Conservation (phyloP, 139 green algal species). For the Chlorella sp. region DNA sequence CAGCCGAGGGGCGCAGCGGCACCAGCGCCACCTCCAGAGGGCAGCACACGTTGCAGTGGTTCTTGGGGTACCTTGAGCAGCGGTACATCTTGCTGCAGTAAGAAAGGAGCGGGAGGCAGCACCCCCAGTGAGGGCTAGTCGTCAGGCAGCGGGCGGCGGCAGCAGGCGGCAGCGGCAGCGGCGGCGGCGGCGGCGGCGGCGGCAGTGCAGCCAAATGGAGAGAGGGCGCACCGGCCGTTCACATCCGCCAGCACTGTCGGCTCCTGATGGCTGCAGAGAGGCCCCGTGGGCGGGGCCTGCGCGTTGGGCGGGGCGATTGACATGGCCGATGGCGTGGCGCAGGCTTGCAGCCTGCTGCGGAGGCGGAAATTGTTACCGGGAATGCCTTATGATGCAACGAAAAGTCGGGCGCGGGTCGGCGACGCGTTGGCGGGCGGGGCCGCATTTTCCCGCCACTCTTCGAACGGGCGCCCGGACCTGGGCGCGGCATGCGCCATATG, state of each 20-base stretch:
- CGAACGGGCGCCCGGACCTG: too few relatives aligned
- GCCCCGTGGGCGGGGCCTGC: not conserved
- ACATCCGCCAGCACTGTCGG: not conserved
- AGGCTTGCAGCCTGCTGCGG: not conserved
- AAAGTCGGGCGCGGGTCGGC: too few relatives aligned
- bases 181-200: not conserved
- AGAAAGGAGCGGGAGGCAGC: not conserved
- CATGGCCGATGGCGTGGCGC: not conserved
- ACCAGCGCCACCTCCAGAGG: slow-evolving; percentile 6
- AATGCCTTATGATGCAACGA: too few relatives aligned
- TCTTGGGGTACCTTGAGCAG: not conserved
- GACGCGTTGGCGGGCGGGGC: too few relatives aligned
- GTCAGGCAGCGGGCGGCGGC: not conserved
- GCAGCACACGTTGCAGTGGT: slow-evolving; percentile 21
- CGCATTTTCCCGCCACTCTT: too few relatives aligned
- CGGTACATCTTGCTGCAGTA: slow-evolving; percentile 7
- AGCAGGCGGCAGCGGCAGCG: not conserved
- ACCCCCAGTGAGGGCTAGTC: too few relatives aligned
- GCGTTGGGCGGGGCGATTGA: not conserved
- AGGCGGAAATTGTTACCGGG: too few relatives aligned
- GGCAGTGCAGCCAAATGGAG: not conserved
- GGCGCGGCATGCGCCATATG: too few relatives aligned
- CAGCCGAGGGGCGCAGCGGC: not conserved
- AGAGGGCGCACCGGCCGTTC: not conserved
- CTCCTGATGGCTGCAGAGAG: not conserved